Evolutionary conservation across 345 rosid genomes (phyloP), one percentile per base, ranked within the genome.

Genomic region (Orychophragmus violaceus): DNA sequence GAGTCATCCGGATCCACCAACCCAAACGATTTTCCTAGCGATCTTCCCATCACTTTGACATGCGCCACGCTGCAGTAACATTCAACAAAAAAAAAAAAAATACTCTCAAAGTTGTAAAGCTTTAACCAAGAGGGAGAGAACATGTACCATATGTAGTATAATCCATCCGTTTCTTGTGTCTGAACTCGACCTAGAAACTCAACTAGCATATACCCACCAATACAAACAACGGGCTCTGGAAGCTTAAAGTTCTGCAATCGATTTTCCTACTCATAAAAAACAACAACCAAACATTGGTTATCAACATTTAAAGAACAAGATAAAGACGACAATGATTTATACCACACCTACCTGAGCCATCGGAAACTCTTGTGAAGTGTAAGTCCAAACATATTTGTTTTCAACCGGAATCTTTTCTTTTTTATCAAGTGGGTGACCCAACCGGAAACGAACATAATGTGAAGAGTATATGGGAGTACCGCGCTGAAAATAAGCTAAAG

Each of bases 181-280:
- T 95, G 97, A 70, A 87, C 83, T 66, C 99, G 84, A 59, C 95
- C 95, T 66, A 85, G 71, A 63, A 95, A 83, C 86, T 91, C 91
- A 36, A 95, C 66, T 76, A 81, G 82, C 78, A 95, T 51, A 63
- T 81, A 74, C 36, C 97, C 95, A 61, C 96, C 97, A 39, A 95
- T 61, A 75, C 97, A 95, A 39, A 95, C 69, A 74, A 83, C 82
- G 0, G 96, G 96, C 66, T 95, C 87, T n/a, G 96, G 91, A 77
- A 95, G 85, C 87, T 71, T 75, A 76, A 88, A 95, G 7, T 35
- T 77, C 83, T 95, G 97, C 80, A 95, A 66, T 32, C 71, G 17
- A 70, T 77, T 82, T 76, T 84, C 93, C 99, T 95, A 80, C 64
- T 78, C 81, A 78, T 3, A 48, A 32, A 37, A 9, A 49, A 24